Conservation (phyloP, 345 rosid genomes). For the Triadica sebifera region DNA sequence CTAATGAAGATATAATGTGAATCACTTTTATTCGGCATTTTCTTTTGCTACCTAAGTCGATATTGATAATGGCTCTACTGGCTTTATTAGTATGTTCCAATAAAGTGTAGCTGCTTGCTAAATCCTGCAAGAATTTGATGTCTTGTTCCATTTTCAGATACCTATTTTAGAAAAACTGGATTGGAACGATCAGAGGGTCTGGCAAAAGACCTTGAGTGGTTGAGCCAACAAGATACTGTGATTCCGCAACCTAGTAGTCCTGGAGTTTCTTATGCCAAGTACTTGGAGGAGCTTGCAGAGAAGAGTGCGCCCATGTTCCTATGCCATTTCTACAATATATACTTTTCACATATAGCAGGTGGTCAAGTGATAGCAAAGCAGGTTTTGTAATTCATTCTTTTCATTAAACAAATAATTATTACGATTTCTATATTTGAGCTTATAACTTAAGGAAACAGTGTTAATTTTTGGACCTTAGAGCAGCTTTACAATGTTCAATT, state of each 20-base stretch:
- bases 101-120: constrained; percentile 1
- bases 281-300: constrained; percentile 68
- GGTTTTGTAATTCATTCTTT: constrained; percentile 32
- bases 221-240: constrained; percentile 36
- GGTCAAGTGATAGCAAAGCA: constrained; percentile 71
- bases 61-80: not conserved
- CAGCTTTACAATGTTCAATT: not conserved
- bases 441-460: not conserved
- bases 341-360: constrained; percentile 85
- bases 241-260: constrained; percentile 64
- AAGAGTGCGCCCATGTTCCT: constrained; percentile 74
- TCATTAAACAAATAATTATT: not conserved
- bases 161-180: constrained; percentile 84
- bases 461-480: not conserved
- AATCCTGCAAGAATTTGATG: constrained; percentile 4
- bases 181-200: constrained; percentile 65
- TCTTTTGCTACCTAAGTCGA: not conserved
- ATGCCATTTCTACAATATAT: constrained; percentile 82
- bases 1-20: not conserved
- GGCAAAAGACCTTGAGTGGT: constrained; percentile 71
- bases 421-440: not conserved
- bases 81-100: not conserved
- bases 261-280: constrained; percentile 63
- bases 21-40: not conserved
- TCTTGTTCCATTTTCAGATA: constrained; percentile 40